Evolutionary conservation across 306 rosid genomes (phyloP).

Genomic region (Acacia crassicarpa): DNA sequence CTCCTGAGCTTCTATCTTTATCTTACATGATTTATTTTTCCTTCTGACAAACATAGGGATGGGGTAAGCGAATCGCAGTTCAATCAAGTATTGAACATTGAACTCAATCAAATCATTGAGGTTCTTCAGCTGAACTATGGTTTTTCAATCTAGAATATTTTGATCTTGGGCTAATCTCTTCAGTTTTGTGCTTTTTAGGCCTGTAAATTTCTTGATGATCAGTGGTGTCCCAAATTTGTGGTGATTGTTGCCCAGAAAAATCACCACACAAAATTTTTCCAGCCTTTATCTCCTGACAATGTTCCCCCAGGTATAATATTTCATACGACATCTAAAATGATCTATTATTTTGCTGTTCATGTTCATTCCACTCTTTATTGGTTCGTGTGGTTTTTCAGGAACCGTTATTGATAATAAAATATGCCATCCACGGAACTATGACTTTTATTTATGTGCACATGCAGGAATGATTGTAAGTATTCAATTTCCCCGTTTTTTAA

Average conservation of each 20-base stretch:
- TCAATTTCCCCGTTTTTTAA: too few species aligned
- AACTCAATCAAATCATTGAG: slow-evolving; percentile 80
- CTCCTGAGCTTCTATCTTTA: not conserved
- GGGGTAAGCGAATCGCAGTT: slow-evolving; percentile 96
- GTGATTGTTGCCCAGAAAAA: slow-evolving; percentile 92
- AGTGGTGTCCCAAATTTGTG: slow-evolving; percentile 77
- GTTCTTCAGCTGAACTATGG: slow-evolving; percentile 29
- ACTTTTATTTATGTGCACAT: slow-evolving; percentile 92
- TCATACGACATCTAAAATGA: not conserved
- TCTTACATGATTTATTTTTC: not conserved
- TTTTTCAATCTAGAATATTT: not conserved
- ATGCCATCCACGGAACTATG: slow-evolving; percentile 87
- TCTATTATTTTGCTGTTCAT: not conserved
- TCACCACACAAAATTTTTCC: slow-evolving; percentile 92
- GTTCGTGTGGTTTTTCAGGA: slow-evolving; percentile 44
- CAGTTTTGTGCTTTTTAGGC: slow-evolving; percentile 41
- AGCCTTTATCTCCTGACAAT: slow-evolving; percentile 67
- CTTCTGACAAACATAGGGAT: slow-evolving; percentile 55
- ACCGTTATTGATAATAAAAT: slow-evolving; percentile 85
- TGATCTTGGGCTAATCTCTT: not conserved
- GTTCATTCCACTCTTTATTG: not conserved
- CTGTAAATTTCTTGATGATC: slow-evolving; percentile 82
- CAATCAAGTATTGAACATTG: slow-evolving; percentile 82
- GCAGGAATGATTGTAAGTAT: slow-evolving; percentile 94
- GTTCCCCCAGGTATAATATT: slow-evolving; percentile 72